These are phyloP conservation scores for Lentinula sp. DNA, from an alignment of 768 basidiomycete species.

Conservation along the genomic window DNA sequence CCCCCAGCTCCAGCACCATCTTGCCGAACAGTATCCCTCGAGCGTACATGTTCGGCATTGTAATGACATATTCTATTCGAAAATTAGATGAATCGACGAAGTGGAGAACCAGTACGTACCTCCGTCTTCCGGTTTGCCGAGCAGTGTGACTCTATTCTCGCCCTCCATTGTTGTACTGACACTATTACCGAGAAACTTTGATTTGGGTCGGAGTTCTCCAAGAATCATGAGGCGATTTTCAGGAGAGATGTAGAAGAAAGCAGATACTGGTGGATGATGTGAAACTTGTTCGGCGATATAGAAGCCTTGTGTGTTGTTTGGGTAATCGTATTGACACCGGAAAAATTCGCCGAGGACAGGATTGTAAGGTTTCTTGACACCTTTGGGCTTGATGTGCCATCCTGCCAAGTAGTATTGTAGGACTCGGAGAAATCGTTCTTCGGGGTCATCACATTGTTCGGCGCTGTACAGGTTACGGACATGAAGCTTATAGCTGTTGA, in stretches of 20 bases:
- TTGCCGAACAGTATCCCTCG: constrained; percentile 84
- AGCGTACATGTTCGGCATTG: constrained; percentile 98
- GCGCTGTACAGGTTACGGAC: constrained; percentile 44
- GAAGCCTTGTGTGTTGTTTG: constrained; percentile 81
- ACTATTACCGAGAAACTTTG: constrained; percentile 93
- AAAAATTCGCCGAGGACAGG: constrained; percentile 98
- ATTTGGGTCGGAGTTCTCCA: constrained; percentile 93
- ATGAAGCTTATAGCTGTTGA: background rate
- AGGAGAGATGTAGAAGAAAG: constrained; percentile 95
- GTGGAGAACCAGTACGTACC: constrained; percentile 40
- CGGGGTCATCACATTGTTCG: constrained; percentile 71
- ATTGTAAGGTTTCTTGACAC: constrained; percentile 99
- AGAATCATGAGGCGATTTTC: constrained; percentile 81
- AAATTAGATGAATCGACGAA: constrained; percentile 1
- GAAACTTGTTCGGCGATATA: constrained; percentile 98
- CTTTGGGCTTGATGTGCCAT: constrained; percentile 99
- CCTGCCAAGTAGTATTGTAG: constrained; percentile 96
- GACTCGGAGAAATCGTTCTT: constrained; percentile 88
- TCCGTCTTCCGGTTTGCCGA: constrained; percentile 83
- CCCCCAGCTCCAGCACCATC: constrained; percentile 96
- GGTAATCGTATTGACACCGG: constrained; percentile 90
- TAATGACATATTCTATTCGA: constrained; percentile 69
- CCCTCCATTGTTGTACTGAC: constrained; percentile 97
- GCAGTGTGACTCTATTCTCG: constrained; percentile 80
- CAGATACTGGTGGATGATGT: constrained; percentile 90